A percentile compares a stretch with the other conserved stretches of the same genome.
Conservation (phyloP, 78 protist genomes). For the Dictyostelium citrinum region DNA sequence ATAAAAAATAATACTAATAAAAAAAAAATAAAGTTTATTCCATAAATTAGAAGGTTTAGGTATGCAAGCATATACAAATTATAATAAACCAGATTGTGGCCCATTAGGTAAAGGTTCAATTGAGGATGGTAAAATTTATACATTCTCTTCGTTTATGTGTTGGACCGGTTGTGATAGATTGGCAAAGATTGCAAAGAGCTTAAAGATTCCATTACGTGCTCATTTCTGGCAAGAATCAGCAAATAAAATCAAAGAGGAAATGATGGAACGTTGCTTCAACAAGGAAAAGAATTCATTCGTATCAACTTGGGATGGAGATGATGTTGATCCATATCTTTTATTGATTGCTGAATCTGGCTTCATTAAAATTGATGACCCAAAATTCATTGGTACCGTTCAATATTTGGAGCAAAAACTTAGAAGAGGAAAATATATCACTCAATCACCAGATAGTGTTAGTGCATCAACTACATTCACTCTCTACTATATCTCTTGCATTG, state of each 20-base stretch:
- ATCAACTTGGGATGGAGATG: conserved; percentile 56
- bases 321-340: conserved; percentile 70
- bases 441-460: neutral
- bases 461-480: conserved; percentile 38
- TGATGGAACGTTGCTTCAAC: conserved; percentile 33
- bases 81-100: conserved; percentile 82
- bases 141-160: conserved; percentile 68
- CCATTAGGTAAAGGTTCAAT: conserved; percentile 47
- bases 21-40: conserved; percentile 45
- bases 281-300: conserved; percentile 25
- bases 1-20: too few relatives aligned
- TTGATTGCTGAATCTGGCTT: conserved; percentile 65
- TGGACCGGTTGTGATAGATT: conserved; percentile 85
- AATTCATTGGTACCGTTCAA: conserved; percentile 38
- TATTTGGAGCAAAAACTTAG: conserved; percentile 32
- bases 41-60: conserved; percentile 75
- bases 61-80: conserved; percentile 59
- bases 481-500: conserved; percentile 17
- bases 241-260: conserved; percentile 54
- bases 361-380: conserved; percentile 3
- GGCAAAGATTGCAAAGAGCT: conserved; percentile 64
- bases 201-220: conserved; percentile 33
- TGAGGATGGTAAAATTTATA: conserved; percentile 55
- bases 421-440: conserved; percentile 22
- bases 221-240: conserved; percentile 71